Evolutionary conservation across 306 rosid species (phyloP), one percentile per base, ranked within the genome.

Genomic region (Hippophae rhamnoides): DNA sequence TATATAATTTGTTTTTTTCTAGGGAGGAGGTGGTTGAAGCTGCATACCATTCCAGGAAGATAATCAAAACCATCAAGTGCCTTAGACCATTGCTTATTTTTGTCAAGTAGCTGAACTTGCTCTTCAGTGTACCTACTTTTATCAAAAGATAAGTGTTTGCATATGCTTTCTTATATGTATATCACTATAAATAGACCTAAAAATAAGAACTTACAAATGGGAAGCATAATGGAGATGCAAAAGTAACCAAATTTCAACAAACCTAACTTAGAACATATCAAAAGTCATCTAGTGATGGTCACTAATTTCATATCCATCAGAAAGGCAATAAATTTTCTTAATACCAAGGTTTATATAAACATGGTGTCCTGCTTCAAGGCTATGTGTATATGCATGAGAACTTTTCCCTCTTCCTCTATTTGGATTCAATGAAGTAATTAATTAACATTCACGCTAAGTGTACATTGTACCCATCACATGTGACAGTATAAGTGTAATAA

Each of bases 61-160:
- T 92, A 92, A 78, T 90, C 92, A 66, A 95, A 87, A 65, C 98
- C 98, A 72, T 92, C 98, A 73, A 92, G 96, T 60, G 96, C 77
- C 74, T 96, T 92, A 12, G 98, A 87, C 98, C 98, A 92, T 68
- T 79, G 96, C 86, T 83, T 92, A 74, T 81, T 85, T 73, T 69
- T 85, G 81, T 92, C 98, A 72, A 92, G 82, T 63, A 70, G 89
- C 70, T 83, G 81, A 58, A 92, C 96, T 68, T 87, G 92, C 61
- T 88, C 92, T 40, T 73, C 75, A 14, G 83, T 63, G 72, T 87
- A 85, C 84, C 96, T 92, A 57, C 58, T 79, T 10, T 41, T 40
- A 65, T 31, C 8, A 7, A 40, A 31, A 64, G 25, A 7, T 7
- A 5, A 9, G 43, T 5, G 26, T 10, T 47, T 9, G 13, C 45